Base-by-base conservation (phyloP, 495 filamentous ascomycete species). In the Xylaria telfairii region DNA sequence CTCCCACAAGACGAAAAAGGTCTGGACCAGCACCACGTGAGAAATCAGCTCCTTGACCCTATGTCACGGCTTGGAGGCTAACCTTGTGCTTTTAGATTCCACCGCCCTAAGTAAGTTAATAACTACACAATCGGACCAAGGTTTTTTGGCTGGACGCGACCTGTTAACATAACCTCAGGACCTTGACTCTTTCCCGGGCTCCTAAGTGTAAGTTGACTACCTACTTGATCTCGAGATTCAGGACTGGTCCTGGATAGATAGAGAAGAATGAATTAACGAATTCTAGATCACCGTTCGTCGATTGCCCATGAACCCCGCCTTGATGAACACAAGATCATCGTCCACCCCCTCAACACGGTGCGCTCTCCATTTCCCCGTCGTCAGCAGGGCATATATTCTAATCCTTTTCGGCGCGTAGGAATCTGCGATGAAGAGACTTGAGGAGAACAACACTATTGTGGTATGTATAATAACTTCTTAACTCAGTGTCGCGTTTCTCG, bases 361-460 rank as follows among this genome's bases (percentile, higher is more conserved):
- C 3, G 34, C 8, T 37, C 34, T 37, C 8, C 8, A 8, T 37
- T 37, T 37, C 65, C n/a, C n/a, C n/a, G n/a, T n/a, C n/a, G n/a
- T n/a, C n/a, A n/a, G n/a, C n/a, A n/a, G n/a, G n/a, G n/a, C n/a
- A n/a, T n/a, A n/a, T n/a, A n/a, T n/a, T n/a, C n/a, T n/a, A n/a
- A n/a, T n/a, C n/a, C n/a, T n/a, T n/a, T n/a, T n/a, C n/a, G n/a
- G n/a, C n/a, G n/a, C n/a, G n/a, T n/a, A n/a, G n/a, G 96, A 99
- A 90, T 93, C 91, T 75, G 96, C 96, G 79, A 97, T 99, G 93
- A 99, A 99, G 93, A 98, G 97, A 92, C 97, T 98, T 74, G 96
- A 98, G 90, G 96, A 98, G 92, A 93, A 98, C 90, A 97, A 99
- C 90, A 97, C 96, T 76, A 88, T 98, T 28, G 96, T 98, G 76